Base-by-base conservation (phyloP, 2,329 filamentous ascomycete species). In the Aspergillus latus region DNA sequence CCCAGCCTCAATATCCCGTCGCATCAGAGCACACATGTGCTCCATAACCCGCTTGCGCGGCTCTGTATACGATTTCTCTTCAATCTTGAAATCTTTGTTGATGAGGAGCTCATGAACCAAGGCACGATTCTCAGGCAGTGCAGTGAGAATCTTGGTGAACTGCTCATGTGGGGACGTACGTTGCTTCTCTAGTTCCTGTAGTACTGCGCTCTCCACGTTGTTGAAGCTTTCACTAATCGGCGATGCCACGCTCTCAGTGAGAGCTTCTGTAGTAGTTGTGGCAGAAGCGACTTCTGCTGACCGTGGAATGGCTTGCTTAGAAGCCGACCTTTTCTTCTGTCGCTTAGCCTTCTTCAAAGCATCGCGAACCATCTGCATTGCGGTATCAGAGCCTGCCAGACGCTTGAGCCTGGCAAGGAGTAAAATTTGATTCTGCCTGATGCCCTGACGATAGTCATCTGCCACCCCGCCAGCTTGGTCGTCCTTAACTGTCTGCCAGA, bases 401-500 rank as follows among this genome's bases (percentile, higher is more conserved):
- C 84, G 82, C 66, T 86, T 84, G 60, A 88, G 80, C 54, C 82
- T 79, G 60, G 82, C 84, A 39, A 87, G 75, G 26, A 88, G 74
- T 55, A 86, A 78, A 54, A 85, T 82, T 64, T 88, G 85, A 59
- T 87, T 87, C 59, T 87, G 81, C 26, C 84, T 78, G 57, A 88
- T 87, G n/a, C 84, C 85, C 62, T 85, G 79, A 36, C 80, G 78
- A 64, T 87, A 88, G 56, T 88, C 85, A 42, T 80, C 81, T 2
- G 84, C 83, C 37, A 85, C 85, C 51, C 83, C 82, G 45, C 84
- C 85, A 7, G 80, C 79, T 26, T 75, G 81, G 54, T 86, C 84
- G 60, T 85, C 80, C 65, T 87, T 87, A 57, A 87, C 84, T 2
- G 83, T 84, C 68, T 87, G 84, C 82, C 85, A 85, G 13, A 88